These are phyloP conservation scores for Passiflora organensis DNA, from an alignment of 345 rosid species.

Conservation along the genomic window DNA sequence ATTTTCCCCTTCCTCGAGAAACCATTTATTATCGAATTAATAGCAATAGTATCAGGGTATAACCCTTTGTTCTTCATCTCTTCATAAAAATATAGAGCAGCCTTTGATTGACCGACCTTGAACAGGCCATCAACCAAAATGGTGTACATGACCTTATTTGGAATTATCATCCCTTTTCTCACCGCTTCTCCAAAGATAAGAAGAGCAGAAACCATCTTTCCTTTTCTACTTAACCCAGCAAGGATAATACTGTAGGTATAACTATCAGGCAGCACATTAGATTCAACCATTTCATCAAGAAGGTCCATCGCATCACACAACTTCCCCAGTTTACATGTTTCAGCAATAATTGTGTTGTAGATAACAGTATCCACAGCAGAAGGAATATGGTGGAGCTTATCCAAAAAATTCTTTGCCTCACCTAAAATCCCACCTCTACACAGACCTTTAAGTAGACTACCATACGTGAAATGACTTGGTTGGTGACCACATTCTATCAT, in stretches of 20 bases:
- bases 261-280: constrained; percentile 52
- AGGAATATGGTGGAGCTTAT: constrained; percentile 46
- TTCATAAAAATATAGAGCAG: constrained; percentile 39
- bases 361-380: constrained; percentile 52
- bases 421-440: constrained; percentile 60
- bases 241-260: constrained; percentile 62
- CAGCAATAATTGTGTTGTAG: constrained; percentile 70
- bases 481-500: constrained; percentile 58
- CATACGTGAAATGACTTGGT: constrained; percentile 64
- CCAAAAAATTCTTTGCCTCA: constrained; percentile 59
- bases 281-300: constrained; percentile 60
- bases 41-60: constrained; percentile 46
- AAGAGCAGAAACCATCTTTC: constrained; percentile 63
- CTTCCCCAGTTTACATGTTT: constrained; percentile 50
- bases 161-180: constrained; percentile 35
- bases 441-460: constrained; percentile 79
- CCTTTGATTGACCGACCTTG: constrained; percentile 61
- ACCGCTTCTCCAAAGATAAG: constrained; percentile 47
- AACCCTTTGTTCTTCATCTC: constrained; percentile 45
- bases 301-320: constrained; percentile 56
- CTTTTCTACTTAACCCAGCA: constrained; percentile 63
- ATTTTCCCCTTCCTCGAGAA: constrained; percentile 61
- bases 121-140: constrained; percentile 65
- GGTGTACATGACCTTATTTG: constrained; percentile 44
- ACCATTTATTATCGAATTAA: constrained; percentile 53